Conservation (phyloP, 2,329 filamentous ascomycete species). For the Aureobasidium sp. region DNA sequence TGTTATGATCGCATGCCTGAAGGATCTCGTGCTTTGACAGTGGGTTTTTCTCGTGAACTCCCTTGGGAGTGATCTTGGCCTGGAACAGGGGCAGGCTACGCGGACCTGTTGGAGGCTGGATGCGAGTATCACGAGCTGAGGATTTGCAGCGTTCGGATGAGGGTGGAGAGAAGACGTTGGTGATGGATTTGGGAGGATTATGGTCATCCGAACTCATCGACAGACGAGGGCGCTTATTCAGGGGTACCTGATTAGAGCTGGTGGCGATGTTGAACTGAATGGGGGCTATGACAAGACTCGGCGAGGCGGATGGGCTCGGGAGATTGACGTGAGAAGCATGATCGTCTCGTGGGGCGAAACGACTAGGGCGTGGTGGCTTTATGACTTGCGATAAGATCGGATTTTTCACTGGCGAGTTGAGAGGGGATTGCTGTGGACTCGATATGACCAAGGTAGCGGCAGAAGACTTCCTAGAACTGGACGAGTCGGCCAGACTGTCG, state of each 20-base stretch:
- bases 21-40: background rate
- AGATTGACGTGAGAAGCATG: background rate
- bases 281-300: background rate
- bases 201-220: background rate
- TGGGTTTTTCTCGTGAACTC: background rate
- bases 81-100: background rate
- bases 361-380: background rate
- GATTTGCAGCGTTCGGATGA: background rate
- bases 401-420: too few relatives aligned
- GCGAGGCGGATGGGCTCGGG: background rate
- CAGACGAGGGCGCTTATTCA: background rate
- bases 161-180: background rate
- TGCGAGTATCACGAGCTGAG: too few relatives aligned
- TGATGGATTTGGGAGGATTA: background rate
- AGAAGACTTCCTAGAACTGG: background rate
- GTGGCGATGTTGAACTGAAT: background rate
- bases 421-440: background rate
- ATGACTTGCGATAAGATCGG: background rate
- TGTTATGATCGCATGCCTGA: background rate
- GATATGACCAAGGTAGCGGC: background rate
- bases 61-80: background rate
- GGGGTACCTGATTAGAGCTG: background rate
- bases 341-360: background rate
- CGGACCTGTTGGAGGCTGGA: background rate
- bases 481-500: background rate